These are phyloP conservation scores for Linum tenue DNA, from an alignment of 345 rosid genomes.

Conservation along the genomic window DNA sequence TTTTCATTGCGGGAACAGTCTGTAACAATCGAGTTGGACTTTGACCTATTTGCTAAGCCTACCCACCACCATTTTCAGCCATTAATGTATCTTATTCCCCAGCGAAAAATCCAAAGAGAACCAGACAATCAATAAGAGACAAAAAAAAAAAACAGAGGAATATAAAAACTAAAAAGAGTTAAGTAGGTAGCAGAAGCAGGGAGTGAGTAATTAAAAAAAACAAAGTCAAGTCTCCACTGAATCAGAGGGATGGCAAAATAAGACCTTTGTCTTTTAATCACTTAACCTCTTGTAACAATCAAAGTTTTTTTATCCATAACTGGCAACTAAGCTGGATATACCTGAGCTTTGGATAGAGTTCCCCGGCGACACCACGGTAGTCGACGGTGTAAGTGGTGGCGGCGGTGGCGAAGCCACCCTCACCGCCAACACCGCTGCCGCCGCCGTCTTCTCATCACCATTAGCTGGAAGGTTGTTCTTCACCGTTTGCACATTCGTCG, in stretches of 20 bases:
- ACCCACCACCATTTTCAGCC: not conserved
- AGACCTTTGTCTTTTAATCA: not conserved
- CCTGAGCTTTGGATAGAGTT: constrained; percentile 65
- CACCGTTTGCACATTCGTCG: not conserved
- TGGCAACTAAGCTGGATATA: constrained; percentile 4
- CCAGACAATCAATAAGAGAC: not conserved
- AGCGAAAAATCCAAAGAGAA: not conserved
- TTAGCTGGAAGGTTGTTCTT: constrained; percentile 15
- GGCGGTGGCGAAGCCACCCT: constrained; percentile 44
- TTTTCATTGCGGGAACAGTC: no score
- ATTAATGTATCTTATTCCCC: no score
- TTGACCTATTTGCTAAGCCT: not conserved
- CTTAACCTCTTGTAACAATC: not conserved
- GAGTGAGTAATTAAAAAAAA: not conserved
- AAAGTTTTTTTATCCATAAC: no score
- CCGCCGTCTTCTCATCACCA: not conserved
- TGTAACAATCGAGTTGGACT: not conserved
- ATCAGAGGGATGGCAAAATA: not conserved
- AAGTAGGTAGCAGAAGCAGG: not conserved
- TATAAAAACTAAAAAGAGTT: not conserved
- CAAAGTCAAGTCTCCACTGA: not conserved
- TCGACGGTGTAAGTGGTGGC: constrained; percentile 55
- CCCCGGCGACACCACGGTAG: constrained; percentile 53
- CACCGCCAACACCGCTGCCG: constrained; percentile 2
- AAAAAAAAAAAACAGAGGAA: not conserved